Conservation (phyloP, 2,329 filamentous ascomycete species). For the Botrytis tulipae region DNA sequence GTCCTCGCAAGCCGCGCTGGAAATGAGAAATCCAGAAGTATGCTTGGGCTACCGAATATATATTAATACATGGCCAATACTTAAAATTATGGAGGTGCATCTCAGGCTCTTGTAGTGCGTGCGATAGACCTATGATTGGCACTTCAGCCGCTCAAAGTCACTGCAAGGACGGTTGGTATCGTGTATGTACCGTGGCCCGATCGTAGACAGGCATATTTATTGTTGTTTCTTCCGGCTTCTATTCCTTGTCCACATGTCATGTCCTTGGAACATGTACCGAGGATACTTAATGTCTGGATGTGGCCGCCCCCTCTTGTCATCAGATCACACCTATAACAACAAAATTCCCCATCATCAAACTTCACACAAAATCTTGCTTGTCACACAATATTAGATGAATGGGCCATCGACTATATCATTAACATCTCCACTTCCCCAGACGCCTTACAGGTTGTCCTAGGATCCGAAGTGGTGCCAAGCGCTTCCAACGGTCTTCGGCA, state of each 20-base stretch:
- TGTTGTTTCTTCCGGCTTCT: slow-evolving; percentile 25
- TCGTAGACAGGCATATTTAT: slow-evolving; percentile 30
- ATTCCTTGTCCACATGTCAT: slow-evolving; percentile 34
- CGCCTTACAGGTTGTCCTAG: slow-evolving; percentile 17
- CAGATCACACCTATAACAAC: slow-evolving; percentile 31
- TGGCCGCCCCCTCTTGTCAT: slow-evolving; percentile 31
- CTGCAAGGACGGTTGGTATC: slow-evolving; percentile 25
- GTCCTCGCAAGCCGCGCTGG: slow-evolving; percentile 21
- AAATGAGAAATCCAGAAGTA: slow-evolving; percentile 18
- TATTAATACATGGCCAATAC: slow-evolving; percentile 19
- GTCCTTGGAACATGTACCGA: slow-evolving; percentile 35
- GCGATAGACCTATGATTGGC: slow-evolving; percentile 13
- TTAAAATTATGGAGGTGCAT: neutral
- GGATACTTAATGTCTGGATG: slow-evolving; percentile 30
- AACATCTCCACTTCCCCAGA: slow-evolving; percentile 21
- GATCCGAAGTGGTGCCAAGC: slow-evolving; percentile 19
- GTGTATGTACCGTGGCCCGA: slow-evolving; percentile 46
- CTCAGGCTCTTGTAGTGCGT: neutral
- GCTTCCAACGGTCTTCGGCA: slow-evolving; percentile 24
- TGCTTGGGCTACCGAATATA: slow-evolving; percentile 2
- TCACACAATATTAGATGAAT: slow-evolving; percentile 16
- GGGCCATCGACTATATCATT: slow-evolving; percentile 18
- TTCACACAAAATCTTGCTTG: slow-evolving; percentile 11
- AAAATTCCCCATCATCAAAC: slow-evolving; percentile 14
- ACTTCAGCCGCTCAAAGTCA: slow-evolving; percentile 45